Conservation (phyloP, 306 rosid genomes). For the Malus domestica region ASM211411v1 NC_041805.1:8502001-8502500, state of each 20-base stretch:
- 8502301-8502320: not conserved
- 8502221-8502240: not conserved
- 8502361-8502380: not conserved
- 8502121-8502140: not conserved
- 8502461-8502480: too few species aligned
- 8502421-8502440: too few species aligned
- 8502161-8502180: not conserved
- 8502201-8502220: not conserved
- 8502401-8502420: not conserved
- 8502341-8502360: not conserved
- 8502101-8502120: not conserved
- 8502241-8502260: constrained; percentile 5
- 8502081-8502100: not conserved
- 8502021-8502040: not conserved
- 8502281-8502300: not conserved
- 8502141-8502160: not conserved
- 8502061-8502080: not conserved
- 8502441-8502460: too few species aligned
- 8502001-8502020: not conserved
- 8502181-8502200: not conserved
- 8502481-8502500: not conserved
- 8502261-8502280: not conserved
- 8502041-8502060: not conserved
- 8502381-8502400: not conserved
- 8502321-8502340: not conserved